Evolutionary conservation across 1,284 basidiomycete species (phyloP).

Genomic region (Malassezia japonica): DNA sequence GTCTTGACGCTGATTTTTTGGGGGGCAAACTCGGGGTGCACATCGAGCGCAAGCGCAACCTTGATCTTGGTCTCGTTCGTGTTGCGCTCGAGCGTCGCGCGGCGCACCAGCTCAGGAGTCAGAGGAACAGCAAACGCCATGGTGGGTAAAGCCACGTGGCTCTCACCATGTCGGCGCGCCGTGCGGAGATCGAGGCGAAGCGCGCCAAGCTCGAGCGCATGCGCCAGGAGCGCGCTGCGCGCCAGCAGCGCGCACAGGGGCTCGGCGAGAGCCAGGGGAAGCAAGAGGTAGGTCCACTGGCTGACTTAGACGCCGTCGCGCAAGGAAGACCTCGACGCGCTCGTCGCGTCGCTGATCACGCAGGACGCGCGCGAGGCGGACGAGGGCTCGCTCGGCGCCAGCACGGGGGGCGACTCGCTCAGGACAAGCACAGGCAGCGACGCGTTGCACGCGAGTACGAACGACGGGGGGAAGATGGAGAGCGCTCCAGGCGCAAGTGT

Average conservation of each 20-base stretch:
- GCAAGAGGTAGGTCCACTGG: not conserved
- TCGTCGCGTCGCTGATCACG: conserved; percentile 34
- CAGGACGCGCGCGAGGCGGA: not conserved
- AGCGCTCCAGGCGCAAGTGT: not conserved
- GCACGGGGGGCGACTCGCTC: no score
- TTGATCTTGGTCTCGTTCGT: conserved; percentile 89
- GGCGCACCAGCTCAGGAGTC: conserved; percentile 33
- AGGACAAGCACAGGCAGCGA: no score
- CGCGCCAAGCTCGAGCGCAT: conserved; percentile 75
- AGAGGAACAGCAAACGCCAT: not conserved
- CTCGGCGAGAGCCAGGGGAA: no score
- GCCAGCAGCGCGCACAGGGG: conserved; percentile 46
- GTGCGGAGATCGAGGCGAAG: conserved; percentile 84
- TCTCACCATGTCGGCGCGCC: conserved; percentile 49
- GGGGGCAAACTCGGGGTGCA: conserved; percentile 57
- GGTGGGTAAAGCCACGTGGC: not conserved
- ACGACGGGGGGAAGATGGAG: not conserved
- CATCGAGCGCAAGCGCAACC: conserved; percentile 73
- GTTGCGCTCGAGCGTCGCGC: conserved; percentile 68
- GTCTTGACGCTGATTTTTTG: conserved; percentile 82
- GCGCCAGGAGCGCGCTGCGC: conserved; percentile 61
- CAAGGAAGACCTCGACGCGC: conserved; percentile 35
- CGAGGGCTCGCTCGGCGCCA: not conserved
- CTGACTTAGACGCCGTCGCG: no score
- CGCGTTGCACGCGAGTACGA: not conserved